Base-by-base conservation (phyloP, 768 basidiomycete species). In the Russula compacta region DNA sequence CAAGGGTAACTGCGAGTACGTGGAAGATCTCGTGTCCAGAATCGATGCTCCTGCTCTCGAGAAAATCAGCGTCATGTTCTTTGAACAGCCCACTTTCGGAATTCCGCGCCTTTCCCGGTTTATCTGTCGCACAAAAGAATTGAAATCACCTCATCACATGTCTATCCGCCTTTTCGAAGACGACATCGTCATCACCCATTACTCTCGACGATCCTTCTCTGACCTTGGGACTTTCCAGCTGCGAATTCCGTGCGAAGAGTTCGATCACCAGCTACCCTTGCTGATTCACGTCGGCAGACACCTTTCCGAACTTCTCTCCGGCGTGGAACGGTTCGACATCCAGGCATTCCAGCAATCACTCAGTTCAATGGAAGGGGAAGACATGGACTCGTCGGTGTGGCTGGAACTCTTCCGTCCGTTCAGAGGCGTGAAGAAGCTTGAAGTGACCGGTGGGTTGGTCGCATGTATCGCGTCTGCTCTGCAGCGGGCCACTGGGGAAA, bases 101-200 rank as follows among this genome's bases (percentile, higher is more conserved):
- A 51, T 61, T 10, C 55, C 60, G n/a, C 60, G 51, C 10, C 24
- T 61, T 4, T 46, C 42, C 19, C 36, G 24, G 32, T 61, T 61
- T 36, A 36, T 60, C n/a, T 12, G 39, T 19, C 59, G 47, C 21
- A 49, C 47, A 6, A 49, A 55, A 19, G 40, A 21, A 29, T 21
- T 50, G 19, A 42, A 15, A 11, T 56, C 48, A 6, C 46, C 59
- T 17, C 35, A 50, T 43, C 35, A 8, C n/a, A 21, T 6, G 14
- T 44, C 36, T 24, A 36, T 33, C 49, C 44, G 53, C 21, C n/a
- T 24, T 8, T 35, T 21, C 17, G 32, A 14, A 1, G 39, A 58
- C 17, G 53, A 43, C 3, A 54, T 43, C 40, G 19, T n/a, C 10
- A 43, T 54, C 17, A 54, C 53, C n/a, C 53, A 54, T 12, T n/a